Percentiles rank a stretch among this genome's conserved stretches.
These are phyloP conservation scores for Sphaerobolus stellatus DNA, from an alignment of 1,284 basidiomycete species.

Conservation along the genomic window DNA sequence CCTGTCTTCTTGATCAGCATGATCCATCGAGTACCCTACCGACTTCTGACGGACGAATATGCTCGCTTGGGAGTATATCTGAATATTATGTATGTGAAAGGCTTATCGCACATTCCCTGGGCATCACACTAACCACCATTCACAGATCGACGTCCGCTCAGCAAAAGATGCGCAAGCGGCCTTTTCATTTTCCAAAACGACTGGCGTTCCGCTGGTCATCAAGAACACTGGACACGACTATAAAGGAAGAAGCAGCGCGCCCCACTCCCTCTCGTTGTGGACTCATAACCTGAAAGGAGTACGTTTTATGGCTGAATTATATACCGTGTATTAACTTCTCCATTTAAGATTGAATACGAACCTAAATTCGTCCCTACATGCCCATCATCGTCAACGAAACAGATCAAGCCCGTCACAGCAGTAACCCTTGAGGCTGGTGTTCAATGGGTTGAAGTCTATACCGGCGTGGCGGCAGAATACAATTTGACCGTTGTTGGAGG, in stretches of 20 bases:
- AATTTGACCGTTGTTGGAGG: conserved; percentile 33
- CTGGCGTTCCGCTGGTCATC: conserved; percentile 42
- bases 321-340: background rate
- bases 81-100: conserved; percentile 3
- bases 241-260: conserved; percentile 41
- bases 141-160: conserved; percentile 43
- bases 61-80: conserved; percentile 41
- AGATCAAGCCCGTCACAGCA: background rate
- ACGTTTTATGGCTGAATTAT: background rate
- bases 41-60: conserved; percentile 31
- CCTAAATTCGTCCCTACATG: conserved; percentile 11
- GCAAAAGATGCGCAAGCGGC: conserved; percentile 41
- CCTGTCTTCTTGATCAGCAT: conserved; percentile 27
- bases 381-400: background rate
- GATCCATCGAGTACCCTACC: conserved; percentile 28
- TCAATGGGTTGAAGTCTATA: conserved; percentile 27
- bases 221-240: conserved; percentile 56
- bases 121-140: background rate
- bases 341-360: conserved; percentile 2
- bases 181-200: conserved; percentile 39
- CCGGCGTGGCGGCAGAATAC: conserved; percentile 30
- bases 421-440: conserved; percentile 24
- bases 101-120: background rate
- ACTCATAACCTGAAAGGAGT: conserved; percentile 20
- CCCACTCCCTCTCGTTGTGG: conserved; percentile 43